phyloP scores from a whole-genome alignment of 2,329 filamentous ascomycete genomes.

The Xylariaceae sp. region DNA sequence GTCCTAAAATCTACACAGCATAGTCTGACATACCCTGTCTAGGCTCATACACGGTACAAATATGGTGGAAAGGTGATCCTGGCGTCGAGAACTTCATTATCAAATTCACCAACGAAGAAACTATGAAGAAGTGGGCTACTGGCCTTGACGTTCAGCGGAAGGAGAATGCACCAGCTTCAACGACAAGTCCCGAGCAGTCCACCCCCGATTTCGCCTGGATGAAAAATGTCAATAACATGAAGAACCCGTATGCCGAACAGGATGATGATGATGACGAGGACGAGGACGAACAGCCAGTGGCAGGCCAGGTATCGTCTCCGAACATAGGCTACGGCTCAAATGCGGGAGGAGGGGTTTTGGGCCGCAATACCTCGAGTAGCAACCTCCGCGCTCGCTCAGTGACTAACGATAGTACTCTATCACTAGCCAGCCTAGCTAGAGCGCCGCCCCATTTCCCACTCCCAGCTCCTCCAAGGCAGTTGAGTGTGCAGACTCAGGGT shows the following conservation, averaged over 20 bases:
- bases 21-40: conserved; percentile 20
- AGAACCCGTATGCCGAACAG: conserved; percentile 80
- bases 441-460: conserved; percentile 75
- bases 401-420: conserved; percentile 72
- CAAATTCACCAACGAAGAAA: conserved; percentile 88
- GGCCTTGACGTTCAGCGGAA: conserved; percentile 80
- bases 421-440: conserved; percentile 62
- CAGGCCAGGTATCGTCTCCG: conserved; percentile 42
- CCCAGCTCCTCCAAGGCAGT: conserved; percentile 59
- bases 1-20: conserved; percentile 16
- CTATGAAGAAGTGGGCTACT: conserved; percentile 88
- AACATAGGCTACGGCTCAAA: conserved; percentile 43
- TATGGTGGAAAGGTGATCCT: conserved; percentile 98
- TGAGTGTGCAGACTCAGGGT: conserved; percentile 73
- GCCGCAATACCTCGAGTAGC: conserved; percentile 74
- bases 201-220: conserved; percentile 84
- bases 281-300: conserved; percentile 47
- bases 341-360: conserved; percentile 51
- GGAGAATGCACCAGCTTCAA: conserved; percentile 59
- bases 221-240: conserved; percentile 68
- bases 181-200: conserved; percentile 53
- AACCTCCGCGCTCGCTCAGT: conserved; percentile 79
- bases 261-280: conserved; percentile 69
- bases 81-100: conserved; percentile 97
- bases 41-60: conserved; percentile 95